phyloP scores from a whole-genome alignment of 2,329 filamentous ascomycete species.

The Pseudocercospora pini-densiflorae region DNA sequence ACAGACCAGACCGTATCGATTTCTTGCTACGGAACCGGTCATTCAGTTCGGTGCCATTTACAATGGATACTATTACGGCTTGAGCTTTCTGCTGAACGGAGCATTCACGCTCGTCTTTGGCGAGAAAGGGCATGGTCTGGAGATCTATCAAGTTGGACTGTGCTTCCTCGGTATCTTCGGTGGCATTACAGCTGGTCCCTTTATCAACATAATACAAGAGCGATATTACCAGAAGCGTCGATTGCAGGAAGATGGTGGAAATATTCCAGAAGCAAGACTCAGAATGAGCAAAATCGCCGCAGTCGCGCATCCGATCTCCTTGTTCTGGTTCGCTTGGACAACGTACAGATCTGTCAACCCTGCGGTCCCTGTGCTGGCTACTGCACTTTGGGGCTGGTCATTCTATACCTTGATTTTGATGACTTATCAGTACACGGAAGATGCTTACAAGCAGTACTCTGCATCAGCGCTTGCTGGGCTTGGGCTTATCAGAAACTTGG shows the following conservation, averaged over 20 bases:
- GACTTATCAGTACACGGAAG: slow-evolving; percentile 55
- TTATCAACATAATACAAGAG: slow-evolving; percentile 52
- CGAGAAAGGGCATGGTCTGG: slow-evolving; percentile 41
- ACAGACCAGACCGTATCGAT: slow-evolving; percentile 14
- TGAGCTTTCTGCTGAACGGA: slow-evolving; percentile 55
- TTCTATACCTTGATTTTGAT: slow-evolving; percentile 56
- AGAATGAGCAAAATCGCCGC: slow-evolving; percentile 54
- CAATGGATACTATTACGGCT: slow-evolving; percentile 57
- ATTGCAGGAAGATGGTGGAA: background rate
- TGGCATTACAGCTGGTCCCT: slow-evolving; percentile 48
- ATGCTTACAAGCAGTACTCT: slow-evolving; percentile 51
- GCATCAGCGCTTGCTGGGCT: slow-evolving; percentile 47
- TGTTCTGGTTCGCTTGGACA: slow-evolving; percentile 27
- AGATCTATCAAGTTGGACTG: slow-evolving; percentile 17
- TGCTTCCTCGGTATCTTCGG: slow-evolving; percentile 38
- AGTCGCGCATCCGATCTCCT: slow-evolving; percentile 39
- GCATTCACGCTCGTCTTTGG: slow-evolving; percentile 56
- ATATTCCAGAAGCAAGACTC: slow-evolving; percentile 19
- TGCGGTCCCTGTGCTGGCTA: slow-evolving; percentile 53
- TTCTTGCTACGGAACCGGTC: slow-evolving; percentile 31
- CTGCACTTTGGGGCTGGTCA: slow-evolving; percentile 53
- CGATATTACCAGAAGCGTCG: slow-evolving; percentile 42
- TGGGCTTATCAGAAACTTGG: slow-evolving; percentile 42
- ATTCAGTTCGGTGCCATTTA: slow-evolving; percentile 49
- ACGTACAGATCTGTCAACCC: slow-evolving; percentile 14